Conservation (phyloP, 2,329 filamentous ascomycete species). For the Neonectria magnoliae region DNA sequence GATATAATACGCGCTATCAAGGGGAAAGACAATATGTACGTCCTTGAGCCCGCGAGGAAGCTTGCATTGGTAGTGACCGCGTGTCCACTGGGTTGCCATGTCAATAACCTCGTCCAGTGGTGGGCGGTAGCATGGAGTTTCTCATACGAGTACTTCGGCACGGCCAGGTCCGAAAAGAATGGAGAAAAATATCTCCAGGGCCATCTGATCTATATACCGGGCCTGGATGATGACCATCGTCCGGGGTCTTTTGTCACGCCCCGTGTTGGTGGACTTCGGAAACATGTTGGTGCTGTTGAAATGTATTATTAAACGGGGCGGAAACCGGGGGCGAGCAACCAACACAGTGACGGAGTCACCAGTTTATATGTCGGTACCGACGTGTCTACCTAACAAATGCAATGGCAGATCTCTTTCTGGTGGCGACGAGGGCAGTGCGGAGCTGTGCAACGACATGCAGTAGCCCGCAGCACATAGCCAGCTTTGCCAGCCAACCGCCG, state of each 20-base stretch:
- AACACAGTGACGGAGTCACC: no score
- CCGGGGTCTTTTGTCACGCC: background rate
- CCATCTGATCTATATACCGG: background rate
- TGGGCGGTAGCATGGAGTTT: background rate
- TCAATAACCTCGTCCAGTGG: background rate
- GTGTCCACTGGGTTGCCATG: background rate
- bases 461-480: no score
- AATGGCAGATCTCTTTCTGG: no score
- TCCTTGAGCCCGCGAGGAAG: background rate
- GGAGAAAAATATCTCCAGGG: background rate
- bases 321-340: no score
- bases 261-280: background rate
- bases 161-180: background rate
- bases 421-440: no score
- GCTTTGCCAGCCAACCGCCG: no score
- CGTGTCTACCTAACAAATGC: no score
- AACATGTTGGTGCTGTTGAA: background rate
- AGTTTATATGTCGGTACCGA: no score
- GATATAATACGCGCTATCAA: background rate
- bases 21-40: background rate
- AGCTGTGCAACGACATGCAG: no score
- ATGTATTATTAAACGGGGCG: background rate
- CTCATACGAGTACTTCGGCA: background rate
- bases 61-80: background rate
- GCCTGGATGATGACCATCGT: background rate